Conservation (phyloP, 1,139 yeast genomes). For the Geotrichum restrictum region DNA sequence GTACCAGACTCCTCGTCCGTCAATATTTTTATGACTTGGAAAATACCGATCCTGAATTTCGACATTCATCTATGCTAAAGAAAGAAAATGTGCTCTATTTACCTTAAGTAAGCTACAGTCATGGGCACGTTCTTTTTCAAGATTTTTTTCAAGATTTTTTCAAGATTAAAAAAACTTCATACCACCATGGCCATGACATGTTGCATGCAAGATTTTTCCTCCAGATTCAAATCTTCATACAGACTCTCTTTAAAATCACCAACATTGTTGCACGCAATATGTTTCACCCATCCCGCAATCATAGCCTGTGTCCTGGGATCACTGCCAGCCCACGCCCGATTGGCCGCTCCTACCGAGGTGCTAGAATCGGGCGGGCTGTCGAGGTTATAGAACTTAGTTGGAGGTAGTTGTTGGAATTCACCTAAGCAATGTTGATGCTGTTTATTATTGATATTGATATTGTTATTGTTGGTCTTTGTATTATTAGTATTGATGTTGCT, state of each 20-base stretch:
- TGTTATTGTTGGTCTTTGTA: too few relatives aligned
- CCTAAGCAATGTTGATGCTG: background rate
- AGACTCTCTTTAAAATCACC: conserved; percentile 48
- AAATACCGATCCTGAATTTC: too few relatives aligned
- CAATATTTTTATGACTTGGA: too few relatives aligned
- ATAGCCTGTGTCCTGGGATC: conserved; percentile 39
- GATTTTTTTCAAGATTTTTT: too few relatives aligned
- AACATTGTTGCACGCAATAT: conserved; percentile 53
- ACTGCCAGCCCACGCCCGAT: conserved; percentile 18
- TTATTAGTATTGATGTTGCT: background rate
- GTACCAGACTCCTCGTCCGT: too few relatives aligned
- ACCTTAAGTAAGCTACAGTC: too few relatives aligned
- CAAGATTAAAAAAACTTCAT: too few relatives aligned
- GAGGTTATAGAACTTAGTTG: background rate
- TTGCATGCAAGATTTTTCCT: conserved; percentile 51
- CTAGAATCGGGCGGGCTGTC: conserved; percentile 2
- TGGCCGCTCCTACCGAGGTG: background rate
- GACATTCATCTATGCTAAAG: too few relatives aligned
- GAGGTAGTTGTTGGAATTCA: background rate
- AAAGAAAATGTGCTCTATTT: too few relatives aligned
- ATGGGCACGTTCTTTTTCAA: too few relatives aligned
- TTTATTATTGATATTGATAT: background rate
- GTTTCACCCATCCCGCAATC: conserved; percentile 59
- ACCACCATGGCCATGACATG: too few relatives aligned
- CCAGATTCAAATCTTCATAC: conserved; percentile 43